phyloP scores from a whole-genome alignment of 2,329 filamentous ascomycete genomes.

The Alternaria ventricosa region DNA sequence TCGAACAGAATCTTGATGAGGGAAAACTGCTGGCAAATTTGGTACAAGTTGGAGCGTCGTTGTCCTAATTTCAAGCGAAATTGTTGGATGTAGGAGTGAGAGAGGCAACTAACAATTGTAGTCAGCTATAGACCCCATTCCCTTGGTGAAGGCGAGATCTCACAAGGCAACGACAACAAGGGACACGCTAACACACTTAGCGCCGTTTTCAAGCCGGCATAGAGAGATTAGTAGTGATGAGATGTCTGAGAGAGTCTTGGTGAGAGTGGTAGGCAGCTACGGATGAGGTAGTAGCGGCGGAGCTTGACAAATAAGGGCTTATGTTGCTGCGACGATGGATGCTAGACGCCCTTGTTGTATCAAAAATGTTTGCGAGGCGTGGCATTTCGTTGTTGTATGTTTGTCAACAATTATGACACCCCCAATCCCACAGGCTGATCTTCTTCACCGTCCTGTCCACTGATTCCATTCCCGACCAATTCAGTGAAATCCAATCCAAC shows the following conservation, averaged over 20 bases:
- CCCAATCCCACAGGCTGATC: slow-evolving; percentile 36
- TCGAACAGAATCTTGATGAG: neutral
- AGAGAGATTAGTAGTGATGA: neutral
- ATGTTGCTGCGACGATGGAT: neutral
- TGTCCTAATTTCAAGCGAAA: neutral
- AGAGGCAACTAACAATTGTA: neutral
- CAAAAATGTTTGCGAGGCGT: neutral
- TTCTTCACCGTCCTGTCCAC: slow-evolving; percentile 11
- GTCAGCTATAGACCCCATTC: neutral
- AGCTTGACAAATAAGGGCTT: neutral
- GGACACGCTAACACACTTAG: slow-evolving; percentile 15
- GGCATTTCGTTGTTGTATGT: neutral
- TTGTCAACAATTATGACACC: slow-evolving; percentile 6
- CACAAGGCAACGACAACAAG: slow-evolving; percentile 8
- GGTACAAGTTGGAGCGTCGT: neutral
- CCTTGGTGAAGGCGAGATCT: slow-evolving; percentile 15
- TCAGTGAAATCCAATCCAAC: slow-evolving; percentile 91
- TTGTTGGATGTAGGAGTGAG: neutral
- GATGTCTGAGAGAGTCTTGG: slow-evolving; percentile 8
- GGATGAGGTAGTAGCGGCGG: neutral
- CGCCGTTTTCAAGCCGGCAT: neutral
- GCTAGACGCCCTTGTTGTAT: neutral
- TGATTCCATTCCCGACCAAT: slow-evolving; percentile 65
- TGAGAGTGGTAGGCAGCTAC: slow-evolving; percentile 11
- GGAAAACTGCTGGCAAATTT: neutral